phyloP scores from a whole-genome alignment of 345 rosid species.

The Linum lewisii region DNA sequence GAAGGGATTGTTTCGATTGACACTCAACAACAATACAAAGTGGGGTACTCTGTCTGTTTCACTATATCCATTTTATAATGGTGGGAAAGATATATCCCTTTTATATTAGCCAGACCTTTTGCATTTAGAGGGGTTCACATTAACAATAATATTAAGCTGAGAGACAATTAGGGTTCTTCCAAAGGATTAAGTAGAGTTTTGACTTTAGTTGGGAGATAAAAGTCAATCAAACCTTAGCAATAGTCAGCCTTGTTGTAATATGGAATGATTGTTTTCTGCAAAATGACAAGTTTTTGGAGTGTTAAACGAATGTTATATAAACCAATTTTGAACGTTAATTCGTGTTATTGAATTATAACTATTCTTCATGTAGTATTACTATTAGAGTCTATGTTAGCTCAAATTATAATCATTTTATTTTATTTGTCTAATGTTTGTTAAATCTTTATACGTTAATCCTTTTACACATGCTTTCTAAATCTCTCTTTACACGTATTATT shows the following conservation, averaged over 20 bases:
- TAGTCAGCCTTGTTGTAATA: no score
- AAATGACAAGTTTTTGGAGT: no score
- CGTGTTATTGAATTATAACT: no score
- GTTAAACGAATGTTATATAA: no score
- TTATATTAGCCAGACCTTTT: neutral
- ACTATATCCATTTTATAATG: conserved; percentile 10
- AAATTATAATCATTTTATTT: no score
- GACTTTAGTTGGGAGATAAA: conserved; percentile 18
- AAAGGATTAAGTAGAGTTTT: conserved; percentile 20
- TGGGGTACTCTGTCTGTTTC: conserved; percentile 22
- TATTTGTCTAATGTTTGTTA: no score
- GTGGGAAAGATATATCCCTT: conserved; percentile 5
- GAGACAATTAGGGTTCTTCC: conserved; percentile 13
- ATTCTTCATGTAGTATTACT: no score
- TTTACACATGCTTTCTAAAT: no score
- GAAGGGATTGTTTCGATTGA: conserved; percentile 13
- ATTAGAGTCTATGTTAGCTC: no score
- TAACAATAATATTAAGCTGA: neutral
- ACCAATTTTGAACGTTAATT: no score
- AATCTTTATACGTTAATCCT: no score
- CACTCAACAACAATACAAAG: conserved; percentile 11
- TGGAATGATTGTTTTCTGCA: neutral
- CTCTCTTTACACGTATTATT: no score
- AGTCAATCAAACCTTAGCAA: conserved; percentile 14
- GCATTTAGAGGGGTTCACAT: neutral